Conservation (phyloP, 2,329 filamentous ascomycete species). For the Xylariomycetidae sp. region DNA sequence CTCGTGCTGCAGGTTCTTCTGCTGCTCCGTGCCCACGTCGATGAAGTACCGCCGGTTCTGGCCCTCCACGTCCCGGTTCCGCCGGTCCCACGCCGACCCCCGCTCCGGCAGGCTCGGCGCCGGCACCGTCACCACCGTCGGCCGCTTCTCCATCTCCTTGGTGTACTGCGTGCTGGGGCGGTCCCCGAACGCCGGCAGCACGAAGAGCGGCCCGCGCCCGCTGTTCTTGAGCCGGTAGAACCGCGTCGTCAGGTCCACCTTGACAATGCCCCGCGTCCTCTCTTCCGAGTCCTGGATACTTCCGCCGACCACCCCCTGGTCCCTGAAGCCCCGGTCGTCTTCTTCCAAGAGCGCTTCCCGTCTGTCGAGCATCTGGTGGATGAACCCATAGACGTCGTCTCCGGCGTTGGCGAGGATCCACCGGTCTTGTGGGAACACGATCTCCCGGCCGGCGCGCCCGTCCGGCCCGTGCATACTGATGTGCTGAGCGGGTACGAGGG, state of each 20-base stretch:
- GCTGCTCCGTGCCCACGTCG: not conserved
- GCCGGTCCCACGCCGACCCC: slow-evolving; percentile 18
- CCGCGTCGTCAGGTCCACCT: slow-evolving; percentile 45
- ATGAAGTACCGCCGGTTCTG: slow-evolving; percentile 1
- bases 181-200: slow-evolving; percentile 44
- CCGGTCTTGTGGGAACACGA: slow-evolving; percentile 51
- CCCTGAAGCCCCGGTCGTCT: slow-evolving; percentile 28
- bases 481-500: slow-evolving; percentile 46
- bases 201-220: slow-evolving; percentile 44
- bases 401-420: slow-evolving; percentile 53
- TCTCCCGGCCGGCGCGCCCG: slow-evolving; percentile 46
- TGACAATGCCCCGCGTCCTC: slow-evolving; percentile 40
- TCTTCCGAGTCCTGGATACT: slow-evolving; percentile 27
- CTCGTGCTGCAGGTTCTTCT: slow-evolving; percentile 2
- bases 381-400: slow-evolving; percentile 42
- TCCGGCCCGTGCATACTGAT: slow-evolving; percentile 49
- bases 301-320: slow-evolving; percentile 38
- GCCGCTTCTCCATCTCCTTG: slow-evolving; percentile 38
- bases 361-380: slow-evolving; percentile 44
- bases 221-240: slow-evolving; percentile 47
- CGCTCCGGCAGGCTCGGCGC: slow-evolving; percentile 13
- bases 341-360: slow-evolving; percentile 37
- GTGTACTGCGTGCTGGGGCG: slow-evolving; percentile 43
- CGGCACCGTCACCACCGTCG: slow-evolving; percentile 31
- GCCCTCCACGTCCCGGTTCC: slow-evolving; percentile 11